phyloP scores from a whole-genome alignment of 441 rosid species.

The Macaranga tanarius region DNA sequence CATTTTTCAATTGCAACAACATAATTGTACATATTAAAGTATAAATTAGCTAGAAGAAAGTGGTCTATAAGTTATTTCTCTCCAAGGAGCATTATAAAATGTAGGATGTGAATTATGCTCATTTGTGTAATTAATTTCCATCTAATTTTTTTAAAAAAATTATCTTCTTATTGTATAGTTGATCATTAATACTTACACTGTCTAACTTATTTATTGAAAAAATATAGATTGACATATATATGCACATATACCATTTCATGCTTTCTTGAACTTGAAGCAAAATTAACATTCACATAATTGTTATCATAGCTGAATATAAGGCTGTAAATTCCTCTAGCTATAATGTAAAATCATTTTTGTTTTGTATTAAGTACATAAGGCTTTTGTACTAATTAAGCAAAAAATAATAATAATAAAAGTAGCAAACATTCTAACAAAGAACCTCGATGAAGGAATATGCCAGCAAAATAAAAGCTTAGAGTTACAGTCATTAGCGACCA shows the following conservation, averaged over 20 bases:
- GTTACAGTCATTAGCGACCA: not conserved
- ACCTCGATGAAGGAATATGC: conserved; percentile 9
- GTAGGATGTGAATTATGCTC: no score
- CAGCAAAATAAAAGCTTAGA: not conserved
- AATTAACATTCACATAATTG: not conserved
- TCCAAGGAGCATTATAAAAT: no score
- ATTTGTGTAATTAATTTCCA: no score
- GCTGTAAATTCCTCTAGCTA: not conserved
- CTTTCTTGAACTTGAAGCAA: not conserved
- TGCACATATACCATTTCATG: no score
- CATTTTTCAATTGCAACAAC: conserved; percentile 1
- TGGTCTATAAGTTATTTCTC: no score
- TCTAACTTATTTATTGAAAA: no score
- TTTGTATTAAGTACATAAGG: not conserved
- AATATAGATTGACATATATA: no score
- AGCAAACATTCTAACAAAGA: not conserved
- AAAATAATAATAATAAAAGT: not conserved
- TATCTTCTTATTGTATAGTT: no score
- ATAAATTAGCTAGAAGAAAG: no score
- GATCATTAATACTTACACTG: no score
- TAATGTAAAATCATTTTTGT: not conserved
- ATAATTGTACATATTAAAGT: not conserved
- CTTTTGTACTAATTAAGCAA: not conserved
- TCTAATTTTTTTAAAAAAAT: no score
- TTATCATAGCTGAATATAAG: not conserved